Conservation (phyloP, 768 basidiomycete genomes). For the Coprinellus micaceus region DNA sequence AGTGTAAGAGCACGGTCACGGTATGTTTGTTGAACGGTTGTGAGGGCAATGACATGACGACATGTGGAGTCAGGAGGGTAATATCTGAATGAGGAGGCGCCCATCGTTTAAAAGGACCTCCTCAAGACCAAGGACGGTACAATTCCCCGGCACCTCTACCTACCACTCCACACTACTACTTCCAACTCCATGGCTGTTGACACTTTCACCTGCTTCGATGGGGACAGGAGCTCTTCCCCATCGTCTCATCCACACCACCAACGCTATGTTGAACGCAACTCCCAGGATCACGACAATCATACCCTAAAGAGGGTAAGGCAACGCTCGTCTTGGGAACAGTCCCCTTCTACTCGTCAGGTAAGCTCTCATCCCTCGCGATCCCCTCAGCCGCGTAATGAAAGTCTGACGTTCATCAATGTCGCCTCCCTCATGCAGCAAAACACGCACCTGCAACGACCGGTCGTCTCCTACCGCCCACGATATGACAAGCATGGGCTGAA, state of each 20-base stretch:
- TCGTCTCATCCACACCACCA: background rate
- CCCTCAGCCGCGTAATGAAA: background rate
- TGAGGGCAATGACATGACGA: background rate
- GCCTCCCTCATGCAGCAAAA: background rate
- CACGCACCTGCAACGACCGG: background rate
- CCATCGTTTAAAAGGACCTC: too few relatives aligned
- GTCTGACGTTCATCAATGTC: too few relatives aligned
- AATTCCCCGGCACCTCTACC: background rate
- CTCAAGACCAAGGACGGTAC: background rate
- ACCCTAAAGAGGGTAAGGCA: background rate
- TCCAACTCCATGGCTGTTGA: too few relatives aligned
- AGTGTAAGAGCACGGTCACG: background rate
- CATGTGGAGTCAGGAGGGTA: background rate
- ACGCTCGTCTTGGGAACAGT: background rate
- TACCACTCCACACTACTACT: background rate
- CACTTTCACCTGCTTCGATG: too few relatives aligned
- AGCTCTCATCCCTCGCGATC: background rate
- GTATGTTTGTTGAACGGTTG: background rate
- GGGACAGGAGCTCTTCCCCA: background rate
- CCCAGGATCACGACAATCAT: background rate
- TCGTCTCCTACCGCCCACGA: background rate
- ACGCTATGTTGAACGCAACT: background rate
- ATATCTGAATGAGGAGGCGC: too few relatives aligned
- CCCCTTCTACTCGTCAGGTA: background rate
- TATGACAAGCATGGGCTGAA: background rate